These are phyloP conservation scores for Coleophoma eucalyptorum DNA, from an alignment of 2,329 filamentous ascomycete species.

Conservation along the genomic window DNA sequence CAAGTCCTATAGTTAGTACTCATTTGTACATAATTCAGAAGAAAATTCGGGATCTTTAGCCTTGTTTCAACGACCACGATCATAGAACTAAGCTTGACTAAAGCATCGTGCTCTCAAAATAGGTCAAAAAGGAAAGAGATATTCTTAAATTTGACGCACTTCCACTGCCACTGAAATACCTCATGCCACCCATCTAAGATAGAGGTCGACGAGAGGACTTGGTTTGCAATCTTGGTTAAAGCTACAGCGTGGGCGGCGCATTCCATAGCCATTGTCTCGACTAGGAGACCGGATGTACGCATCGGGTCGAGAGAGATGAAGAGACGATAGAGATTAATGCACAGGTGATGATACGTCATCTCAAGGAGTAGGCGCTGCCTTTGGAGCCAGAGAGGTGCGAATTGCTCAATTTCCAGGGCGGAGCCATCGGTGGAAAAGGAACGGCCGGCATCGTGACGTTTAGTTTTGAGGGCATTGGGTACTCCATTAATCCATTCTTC, in stretches of 20 bases:
- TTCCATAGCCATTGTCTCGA: slow-evolving; percentile 23
- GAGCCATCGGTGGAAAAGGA: slow-evolving; percentile 35
- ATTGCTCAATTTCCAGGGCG: slow-evolving; percentile 25
- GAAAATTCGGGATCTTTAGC: no score
- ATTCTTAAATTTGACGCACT: no score
- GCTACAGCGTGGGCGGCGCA: slow-evolving; percentile 32
- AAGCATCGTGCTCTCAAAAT: no score
- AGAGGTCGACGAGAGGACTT: slow-evolving; percentile 27
- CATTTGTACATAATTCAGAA: no score
- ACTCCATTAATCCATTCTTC: slow-evolving; percentile 29
- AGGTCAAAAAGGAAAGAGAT: no score
- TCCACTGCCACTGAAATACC: slow-evolving; percentile 38
- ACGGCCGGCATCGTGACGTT: slow-evolving; percentile 23
- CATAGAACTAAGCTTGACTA: no score
- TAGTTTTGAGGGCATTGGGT: slow-evolving; percentile 33
- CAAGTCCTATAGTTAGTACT: no score
- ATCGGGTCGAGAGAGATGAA: slow-evolving; percentile 32
- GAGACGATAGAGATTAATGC: slow-evolving; percentile 33
- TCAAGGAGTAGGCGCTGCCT: slow-evolving; percentile 38
- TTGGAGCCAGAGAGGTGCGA: slow-evolving; percentile 38
- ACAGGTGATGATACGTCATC: slow-evolving; percentile 36
- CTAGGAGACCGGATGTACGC: slow-evolving; percentile 9
- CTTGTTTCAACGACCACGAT: no score
- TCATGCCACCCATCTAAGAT: slow-evolving; percentile 34
- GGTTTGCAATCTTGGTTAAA: slow-evolving; percentile 34